Percentiles rank a stretch among this genome's conserved stretches.
phyloP scores from a whole-genome alignment of 768 basidiomycete genomes.

The Tylopilus felleus region DNA sequence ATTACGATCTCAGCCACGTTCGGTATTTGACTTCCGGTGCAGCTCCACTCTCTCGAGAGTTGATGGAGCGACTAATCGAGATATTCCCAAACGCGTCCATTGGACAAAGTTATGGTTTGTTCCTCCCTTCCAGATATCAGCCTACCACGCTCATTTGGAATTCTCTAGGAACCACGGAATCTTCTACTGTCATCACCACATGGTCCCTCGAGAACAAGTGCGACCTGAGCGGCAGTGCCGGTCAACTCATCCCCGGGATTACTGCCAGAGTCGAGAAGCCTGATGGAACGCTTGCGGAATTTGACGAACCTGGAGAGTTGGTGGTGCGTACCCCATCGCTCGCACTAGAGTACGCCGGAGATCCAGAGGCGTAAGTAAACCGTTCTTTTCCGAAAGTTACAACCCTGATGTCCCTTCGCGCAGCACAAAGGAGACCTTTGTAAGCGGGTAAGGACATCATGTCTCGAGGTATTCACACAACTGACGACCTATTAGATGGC shows the following conservation, averaged over 20 bases:
- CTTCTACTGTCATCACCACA: constrained; percentile 49
- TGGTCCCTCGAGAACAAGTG: constrained; percentile 43
- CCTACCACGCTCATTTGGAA: background rate
- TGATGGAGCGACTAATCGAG: constrained; percentile 43
- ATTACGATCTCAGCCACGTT: constrained; percentile 40
- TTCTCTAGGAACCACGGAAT: constrained; percentile 58
- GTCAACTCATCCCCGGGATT: constrained; percentile 56
- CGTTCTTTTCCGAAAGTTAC: background rate
- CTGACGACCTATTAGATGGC: constrained; percentile 43
- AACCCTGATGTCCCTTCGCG: constrained; percentile 7
- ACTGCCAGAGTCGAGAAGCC: constrained; percentile 52
- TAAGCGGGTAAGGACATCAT: constrained; percentile 37
- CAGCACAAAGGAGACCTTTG: constrained; percentile 64
- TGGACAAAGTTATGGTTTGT: constrained; percentile 61
- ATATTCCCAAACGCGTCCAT: constrained; percentile 49
- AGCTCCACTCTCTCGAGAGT: constrained; percentile 52
- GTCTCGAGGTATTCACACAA: background rate
- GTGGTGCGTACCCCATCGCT: constrained; percentile 58
- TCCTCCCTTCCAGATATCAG: background rate
- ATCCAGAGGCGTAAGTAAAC: constrained; percentile 53
- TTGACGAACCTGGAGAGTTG: constrained; percentile 62
- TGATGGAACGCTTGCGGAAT: constrained; percentile 53
- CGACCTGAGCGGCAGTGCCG: constrained; percentile 52
- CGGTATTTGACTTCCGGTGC: constrained; percentile 45
- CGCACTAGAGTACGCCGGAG: constrained; percentile 55